Conservation (phyloP, 164 flowering plant species). For the Buxus sempervirens region DNA sequence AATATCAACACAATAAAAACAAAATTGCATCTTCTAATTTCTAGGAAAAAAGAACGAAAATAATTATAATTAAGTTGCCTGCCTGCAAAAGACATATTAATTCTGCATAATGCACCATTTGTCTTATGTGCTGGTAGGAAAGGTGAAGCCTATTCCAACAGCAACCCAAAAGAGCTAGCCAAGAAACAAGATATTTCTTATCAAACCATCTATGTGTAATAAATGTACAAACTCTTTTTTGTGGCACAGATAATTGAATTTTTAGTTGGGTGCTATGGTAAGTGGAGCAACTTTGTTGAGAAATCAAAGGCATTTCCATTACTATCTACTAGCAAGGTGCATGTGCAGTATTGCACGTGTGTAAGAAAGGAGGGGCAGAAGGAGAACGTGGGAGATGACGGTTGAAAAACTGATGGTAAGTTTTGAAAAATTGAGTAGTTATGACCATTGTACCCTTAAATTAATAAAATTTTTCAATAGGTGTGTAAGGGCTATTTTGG, state of each 20-base stretch:
- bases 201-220: constrained; percentile 43
- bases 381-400: too few species aligned
- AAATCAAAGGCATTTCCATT: constrained; percentile 69
- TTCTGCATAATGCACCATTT: constrained; percentile 37
- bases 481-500: too few species aligned
- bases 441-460: too few species aligned
- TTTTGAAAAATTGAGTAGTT: too few species aligned
- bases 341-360: too few species aligned
- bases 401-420: too few species aligned
- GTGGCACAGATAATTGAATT: constrained; percentile 79
- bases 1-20: constrained; percentile 42
- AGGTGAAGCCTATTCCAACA: constrained; percentile 29
- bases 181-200: constrained; percentile 17
- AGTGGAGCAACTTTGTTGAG: constrained; percentile 64
- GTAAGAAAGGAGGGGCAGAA: too few species aligned
- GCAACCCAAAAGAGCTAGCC: constrained; percentile 37
- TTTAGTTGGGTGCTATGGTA: constrained; percentile 74
- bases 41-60: constrained; percentile 15
- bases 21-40: constrained; percentile 42
- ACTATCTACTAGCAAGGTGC: constrained; percentile 55
- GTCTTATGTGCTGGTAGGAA: constrained; percentile 22
- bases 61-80: constrained; percentile 38
- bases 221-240: constrained; percentile 80
- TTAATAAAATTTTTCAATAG: too few species aligned
- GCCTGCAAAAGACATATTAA: constrained; percentile 31